These are phyloP conservation scores for Nigrospora osmanthi DNA, from an alignment of 2,329 filamentous ascomycete species.

Conservation along the genomic window DNA sequence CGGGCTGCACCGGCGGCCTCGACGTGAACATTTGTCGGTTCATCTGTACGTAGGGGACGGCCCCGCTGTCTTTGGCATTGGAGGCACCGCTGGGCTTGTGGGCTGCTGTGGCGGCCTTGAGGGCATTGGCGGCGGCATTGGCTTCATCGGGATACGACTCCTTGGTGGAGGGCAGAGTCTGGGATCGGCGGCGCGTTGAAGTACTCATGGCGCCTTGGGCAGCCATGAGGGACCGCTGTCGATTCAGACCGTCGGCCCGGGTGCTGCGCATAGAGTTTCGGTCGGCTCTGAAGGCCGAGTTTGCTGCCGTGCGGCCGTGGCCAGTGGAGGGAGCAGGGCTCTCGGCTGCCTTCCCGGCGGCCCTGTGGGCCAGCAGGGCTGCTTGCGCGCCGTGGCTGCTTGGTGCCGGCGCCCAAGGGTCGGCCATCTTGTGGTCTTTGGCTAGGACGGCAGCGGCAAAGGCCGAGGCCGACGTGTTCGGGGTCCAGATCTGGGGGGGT, in stretches of 20 bases:
- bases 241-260: slow-evolving; percentile 36
- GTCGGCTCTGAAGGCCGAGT: slow-evolving; percentile 54
- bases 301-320: slow-evolving; percentile 61
- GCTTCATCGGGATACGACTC: slow-evolving; percentile 46
- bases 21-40: slow-evolving; percentile 71
- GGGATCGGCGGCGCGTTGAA: slow-evolving; percentile 46
- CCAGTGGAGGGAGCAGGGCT: slow-evolving; percentile 38
- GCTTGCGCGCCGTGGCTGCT: slow-evolving; percentile 66
- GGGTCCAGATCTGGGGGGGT: slow-evolving; percentile 58
- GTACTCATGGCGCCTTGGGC: slow-evolving; percentile 69
- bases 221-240: slow-evolving; percentile 61
- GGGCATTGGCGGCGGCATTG: slow-evolving; percentile 58
- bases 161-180: slow-evolving; percentile 47
- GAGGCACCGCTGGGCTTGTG: slow-evolving; percentile 42
- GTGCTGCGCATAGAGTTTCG: slow-evolving; percentile 30
- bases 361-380: slow-evolving; percentile 57
- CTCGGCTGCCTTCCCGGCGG: slow-evolving; percentile 37
- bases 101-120: slow-evolving; percentile 65
- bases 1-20: slow-evolving; percentile 61
- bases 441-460: slow-evolving; percentile 22
- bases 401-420: slow-evolving; percentile 54
- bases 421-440: slow-evolving; percentile 18
- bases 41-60: slow-evolving; percentile 61
- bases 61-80: slow-evolving; percentile 52
- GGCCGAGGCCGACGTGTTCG: slow-evolving; percentile 52